Percentiles rank a stretch among this genome's conserved stretches.
phyloP scores from a whole-genome alignment of 2,329 filamentous ascomycete genomes.

The Blastomyces gilchristii region DNA sequence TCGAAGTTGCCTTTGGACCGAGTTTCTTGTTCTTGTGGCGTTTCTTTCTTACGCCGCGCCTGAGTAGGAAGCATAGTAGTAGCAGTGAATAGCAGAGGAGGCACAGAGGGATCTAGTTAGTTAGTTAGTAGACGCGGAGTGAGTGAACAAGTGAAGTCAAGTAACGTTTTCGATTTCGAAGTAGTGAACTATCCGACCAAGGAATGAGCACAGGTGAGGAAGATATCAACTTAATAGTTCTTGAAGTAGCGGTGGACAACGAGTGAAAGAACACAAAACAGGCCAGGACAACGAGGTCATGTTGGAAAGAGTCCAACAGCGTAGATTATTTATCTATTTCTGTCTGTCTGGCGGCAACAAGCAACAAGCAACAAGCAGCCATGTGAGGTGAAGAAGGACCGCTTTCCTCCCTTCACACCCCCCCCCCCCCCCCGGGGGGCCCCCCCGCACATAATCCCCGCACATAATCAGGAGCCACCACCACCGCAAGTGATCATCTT shows the following conservation, averaged over 20 bases:
- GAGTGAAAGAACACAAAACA: background rate
- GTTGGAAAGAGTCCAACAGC: background rate
- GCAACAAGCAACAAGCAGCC: background rate
- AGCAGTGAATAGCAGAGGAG: background rate
- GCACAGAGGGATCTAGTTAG: background rate
- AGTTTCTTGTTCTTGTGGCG: slow-evolving; percentile 10
- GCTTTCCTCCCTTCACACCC: background rate
- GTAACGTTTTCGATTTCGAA: background rate
- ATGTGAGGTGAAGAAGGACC: background rate
- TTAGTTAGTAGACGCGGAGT: background rate
- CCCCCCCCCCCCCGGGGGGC: too few species aligned
- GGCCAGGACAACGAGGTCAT: background rate
- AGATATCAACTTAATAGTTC: too few species aligned
- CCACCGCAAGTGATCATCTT: background rate
- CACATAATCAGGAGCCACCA: background rate
- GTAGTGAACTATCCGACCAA: background rate
- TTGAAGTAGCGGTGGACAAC: too few species aligned
- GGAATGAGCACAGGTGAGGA: background rate
- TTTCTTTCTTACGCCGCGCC: slow-evolving; percentile 6
- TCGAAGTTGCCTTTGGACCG: slow-evolving; percentile 13
- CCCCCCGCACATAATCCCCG: background rate
- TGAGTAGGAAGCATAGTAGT: background rate
- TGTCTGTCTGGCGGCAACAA: background rate
- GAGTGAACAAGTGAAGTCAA: background rate
- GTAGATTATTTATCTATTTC: background rate